A percentile compares a stretch with the other conserved stretches of the same genome.
Conservation (phyloP, 2,329 filamentous ascomycete genomes). For the Trichoderma asperellum region DNA sequence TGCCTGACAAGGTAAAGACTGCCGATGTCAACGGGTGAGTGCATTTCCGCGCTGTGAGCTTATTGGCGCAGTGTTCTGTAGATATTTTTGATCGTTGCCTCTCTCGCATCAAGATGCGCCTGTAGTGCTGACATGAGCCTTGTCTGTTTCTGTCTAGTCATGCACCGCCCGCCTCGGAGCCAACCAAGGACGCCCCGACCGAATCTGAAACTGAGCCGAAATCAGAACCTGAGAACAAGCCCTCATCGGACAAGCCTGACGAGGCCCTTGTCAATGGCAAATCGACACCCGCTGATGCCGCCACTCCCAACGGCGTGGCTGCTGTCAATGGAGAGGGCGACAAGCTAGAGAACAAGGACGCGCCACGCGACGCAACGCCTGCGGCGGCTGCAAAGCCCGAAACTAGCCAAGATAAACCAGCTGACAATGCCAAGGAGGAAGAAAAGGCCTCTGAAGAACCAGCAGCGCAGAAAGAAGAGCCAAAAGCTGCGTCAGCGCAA, state of each 20-base stretch:
- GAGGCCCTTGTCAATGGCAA: constrained; percentile 32
- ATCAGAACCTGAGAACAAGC: constrained; percentile 26
- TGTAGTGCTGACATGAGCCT: constrained; percentile 34
- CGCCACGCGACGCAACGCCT: constrained; percentile 6
- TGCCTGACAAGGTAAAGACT: constrained; percentile 39
- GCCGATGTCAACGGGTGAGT: constrained; percentile 47
- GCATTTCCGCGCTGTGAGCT: constrained; percentile 15
- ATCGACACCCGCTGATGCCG: constrained; percentile 12
- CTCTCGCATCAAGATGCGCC: constrained; percentile 17
- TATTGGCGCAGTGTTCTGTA: neutral
- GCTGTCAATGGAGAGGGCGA: constrained; percentile 14
- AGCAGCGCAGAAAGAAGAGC: constrained; percentile 8
- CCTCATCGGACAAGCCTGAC: constrained; percentile 29
- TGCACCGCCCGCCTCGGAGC: constrained; percentile 12
- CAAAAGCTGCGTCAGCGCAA: neutral
- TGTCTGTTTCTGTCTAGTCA: constrained; percentile 26
- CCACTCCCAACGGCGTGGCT: constrained; percentile 24
- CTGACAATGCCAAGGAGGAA: constrained; percentile 1
- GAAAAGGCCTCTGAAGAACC: constrained; percentile 26
- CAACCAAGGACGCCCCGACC: constrained; percentile 27
- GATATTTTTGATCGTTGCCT: neutral
- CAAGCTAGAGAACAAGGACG: constrained; percentile 30
- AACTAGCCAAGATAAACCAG: constrained; percentile 19
- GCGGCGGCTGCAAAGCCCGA: neutral
- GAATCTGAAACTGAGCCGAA: constrained; percentile 28